phyloP scores from a whole-genome alignment of 2,329 filamentous ascomycete genomes.

The Claviceps sp. region DNA sequence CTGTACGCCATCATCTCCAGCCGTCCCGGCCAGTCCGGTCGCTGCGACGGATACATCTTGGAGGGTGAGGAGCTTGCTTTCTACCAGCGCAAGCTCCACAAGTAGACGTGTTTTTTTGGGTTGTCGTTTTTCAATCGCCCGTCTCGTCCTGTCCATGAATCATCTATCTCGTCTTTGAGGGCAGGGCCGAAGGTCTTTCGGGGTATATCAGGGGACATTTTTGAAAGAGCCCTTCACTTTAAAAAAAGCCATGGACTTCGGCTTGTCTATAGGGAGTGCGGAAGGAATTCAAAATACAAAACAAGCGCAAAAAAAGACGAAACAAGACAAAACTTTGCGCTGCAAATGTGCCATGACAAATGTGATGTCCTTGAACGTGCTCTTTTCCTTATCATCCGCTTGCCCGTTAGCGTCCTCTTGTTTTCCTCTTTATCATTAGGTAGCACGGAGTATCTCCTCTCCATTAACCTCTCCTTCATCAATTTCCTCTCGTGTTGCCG shows the following conservation, averaged over 20 bases:
- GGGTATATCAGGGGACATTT: background rate
- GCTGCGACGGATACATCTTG: conserved; percentile 92
- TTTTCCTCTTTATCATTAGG: too few relatives aligned
- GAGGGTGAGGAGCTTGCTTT: conserved; percentile 99
- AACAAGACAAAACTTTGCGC: background rate
- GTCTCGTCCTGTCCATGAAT: too few relatives aligned
- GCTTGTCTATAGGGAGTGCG: background rate
- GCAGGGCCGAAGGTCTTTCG: too few relatives aligned
- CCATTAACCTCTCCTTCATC: too few relatives aligned
- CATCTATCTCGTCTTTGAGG: too few relatives aligned
- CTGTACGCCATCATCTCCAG: conserved; percentile 86
- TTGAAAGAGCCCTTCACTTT: background rate
- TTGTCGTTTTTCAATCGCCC: background rate
- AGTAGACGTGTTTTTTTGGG: conserved; percentile 46
- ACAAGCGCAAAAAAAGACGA: background rate
- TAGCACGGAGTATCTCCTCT: too few relatives aligned
- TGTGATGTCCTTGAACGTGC: too few relatives aligned
- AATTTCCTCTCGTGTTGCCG: too few relatives aligned
- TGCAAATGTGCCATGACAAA: too few relatives aligned
- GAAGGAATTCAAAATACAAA: background rate
- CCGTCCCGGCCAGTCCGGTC: conserved; percentile 92
- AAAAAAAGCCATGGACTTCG: background rate
- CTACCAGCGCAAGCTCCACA: conserved; percentile 99
- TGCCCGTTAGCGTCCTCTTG: too few relatives aligned
- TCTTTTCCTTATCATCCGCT: too few relatives aligned